A percentile compares a stretch with the other conserved stretches of the same genome.
phyloP scores from a whole-genome alignment of 495 filamentous ascomycete genomes.

The Staphylotrichum tortipilum region DNA sequence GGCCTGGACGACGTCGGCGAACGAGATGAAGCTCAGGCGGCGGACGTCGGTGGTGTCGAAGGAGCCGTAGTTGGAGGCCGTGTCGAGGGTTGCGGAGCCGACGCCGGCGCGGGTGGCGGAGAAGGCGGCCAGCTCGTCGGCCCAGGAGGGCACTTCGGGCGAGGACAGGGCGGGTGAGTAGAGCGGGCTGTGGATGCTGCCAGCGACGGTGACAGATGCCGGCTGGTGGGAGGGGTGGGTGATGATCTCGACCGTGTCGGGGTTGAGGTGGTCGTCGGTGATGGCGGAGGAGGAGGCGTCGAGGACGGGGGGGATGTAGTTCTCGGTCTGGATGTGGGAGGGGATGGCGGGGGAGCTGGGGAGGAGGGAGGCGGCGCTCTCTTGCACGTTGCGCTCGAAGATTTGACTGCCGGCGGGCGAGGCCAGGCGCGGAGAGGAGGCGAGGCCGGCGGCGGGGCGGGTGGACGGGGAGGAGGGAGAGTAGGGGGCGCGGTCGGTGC shows the following conservation, averaged over 20 bases:
- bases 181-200: constrained; percentile 26
- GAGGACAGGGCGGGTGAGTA: constrained; percentile 30
- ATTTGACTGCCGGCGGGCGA: constrained; percentile 73
- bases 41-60: constrained; percentile 70
- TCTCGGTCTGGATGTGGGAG: constrained; percentile 80
- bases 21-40: constrained; percentile 83
- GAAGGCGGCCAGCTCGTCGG: constrained; percentile 48
- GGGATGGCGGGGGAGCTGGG: constrained; percentile 71
- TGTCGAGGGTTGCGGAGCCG: constrained; percentile 37
- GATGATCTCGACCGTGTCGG: constrained; percentile 81
- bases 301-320: constrained; percentile 82
- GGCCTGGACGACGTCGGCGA: constrained; percentile 87
- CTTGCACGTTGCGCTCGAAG: constrained; percentile 90
- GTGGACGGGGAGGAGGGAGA: constrained; percentile 43
- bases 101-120: background rate
- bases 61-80: constrained; percentile 60
- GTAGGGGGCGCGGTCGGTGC: constrained; percentile 35
- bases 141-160: constrained; percentile 36
- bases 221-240: constrained; percentile 75
- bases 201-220: constrained; percentile 54
- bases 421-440: constrained; percentile 50
- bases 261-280: constrained; percentile 65
- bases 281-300: constrained; percentile 86
- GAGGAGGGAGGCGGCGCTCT: constrained; percentile 48
- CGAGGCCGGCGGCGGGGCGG: constrained; percentile 41